Conservation (phyloP, 2,329 filamentous ascomycete genomes). For the Cercospora sesami region DNA sequence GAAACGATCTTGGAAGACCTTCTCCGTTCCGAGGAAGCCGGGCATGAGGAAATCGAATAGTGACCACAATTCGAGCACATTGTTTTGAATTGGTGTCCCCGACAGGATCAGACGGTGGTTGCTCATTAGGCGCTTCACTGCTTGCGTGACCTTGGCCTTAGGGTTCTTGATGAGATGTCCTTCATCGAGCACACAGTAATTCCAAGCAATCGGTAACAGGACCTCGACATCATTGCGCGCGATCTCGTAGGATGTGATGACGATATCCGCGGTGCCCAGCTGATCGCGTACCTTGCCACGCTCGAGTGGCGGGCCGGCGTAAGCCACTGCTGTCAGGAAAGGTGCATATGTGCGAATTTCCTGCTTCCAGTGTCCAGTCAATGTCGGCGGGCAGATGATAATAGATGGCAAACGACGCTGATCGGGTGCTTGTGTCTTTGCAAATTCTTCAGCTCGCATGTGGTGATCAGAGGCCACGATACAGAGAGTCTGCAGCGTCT, state of each 20-base stretch:
- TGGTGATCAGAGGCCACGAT: conserved; percentile 98
- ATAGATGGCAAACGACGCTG: conserved; percentile 79
- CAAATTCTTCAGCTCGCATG: conserved; percentile 84
- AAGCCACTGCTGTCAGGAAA: conserved; percentile 85
- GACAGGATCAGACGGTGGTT: conserved; percentile 96
- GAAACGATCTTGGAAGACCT: conserved; percentile 94
- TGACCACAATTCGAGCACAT: conserved; percentile 95
- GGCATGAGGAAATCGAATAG: conserved; percentile 99
- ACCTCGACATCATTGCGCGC: conserved; percentile 93
- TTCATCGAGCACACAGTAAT: conserved; percentile 95
- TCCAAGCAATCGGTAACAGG: conserved; percentile 83
- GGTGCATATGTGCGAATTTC: conserved; percentile 95
- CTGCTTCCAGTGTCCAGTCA: conserved; percentile 98
- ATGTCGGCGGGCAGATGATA: conserved; percentile 91
- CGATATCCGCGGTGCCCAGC: conserved; percentile 79
- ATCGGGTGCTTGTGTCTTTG: conserved; percentile 76
- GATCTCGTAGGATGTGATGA: conserved; percentile 97
- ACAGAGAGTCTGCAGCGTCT: conserved; percentile 94
- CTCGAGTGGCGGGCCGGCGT: conserved; percentile 84
- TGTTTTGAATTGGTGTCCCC: conserved; percentile 96
- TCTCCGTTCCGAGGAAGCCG: conserved; percentile 91
- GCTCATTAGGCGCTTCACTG: conserved; percentile 83
- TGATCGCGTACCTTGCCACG: conserved; percentile 68
- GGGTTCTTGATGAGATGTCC: conserved; percentile 99
- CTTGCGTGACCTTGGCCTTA: conserved; percentile 90